Percentiles rank a stretch among this genome's conserved stretches.
phyloP scores from a whole-genome alignment of 192 early-diverging fungal species.

The Dissophora ornata region DNA sequence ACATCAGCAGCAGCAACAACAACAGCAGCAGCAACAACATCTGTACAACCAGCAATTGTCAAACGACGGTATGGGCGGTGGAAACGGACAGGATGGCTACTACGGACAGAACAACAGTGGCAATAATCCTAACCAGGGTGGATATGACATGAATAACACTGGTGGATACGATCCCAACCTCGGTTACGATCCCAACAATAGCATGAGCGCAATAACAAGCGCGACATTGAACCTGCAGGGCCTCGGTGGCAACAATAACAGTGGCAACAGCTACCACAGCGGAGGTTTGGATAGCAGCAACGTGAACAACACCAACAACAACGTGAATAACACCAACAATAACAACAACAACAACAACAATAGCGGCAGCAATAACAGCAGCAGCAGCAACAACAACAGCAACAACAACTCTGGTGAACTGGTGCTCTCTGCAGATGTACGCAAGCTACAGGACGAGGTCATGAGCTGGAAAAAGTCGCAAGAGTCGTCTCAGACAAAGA shows the following conservation, averaged over 20 bases:
- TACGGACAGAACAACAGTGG: no score
- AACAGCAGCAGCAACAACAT: slow-evolving; percentile 3
- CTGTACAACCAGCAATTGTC: slow-evolving; percentile 1
- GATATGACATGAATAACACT: no score
- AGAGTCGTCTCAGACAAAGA: slow-evolving; percentile 33
- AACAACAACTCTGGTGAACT: slow-evolving; percentile 13
- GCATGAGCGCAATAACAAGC: slow-evolving; percentile 1
- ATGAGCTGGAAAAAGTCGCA: slow-evolving; percentile 47
- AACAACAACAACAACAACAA: no score
- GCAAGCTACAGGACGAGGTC: slow-evolving; percentile 47
- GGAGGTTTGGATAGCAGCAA: not conserved
- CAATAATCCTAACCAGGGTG: no score
- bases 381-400: slow-evolving; percentile 1
- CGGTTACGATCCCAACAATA: not conserved
- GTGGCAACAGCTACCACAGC: slow-evolving; percentile 12
- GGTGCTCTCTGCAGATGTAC: slow-evolving; percentile 29
- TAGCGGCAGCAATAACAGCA: slow-evolving; percentile 2
- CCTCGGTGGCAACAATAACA: slow-evolving; percentile 6
- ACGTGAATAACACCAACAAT: not conserved
- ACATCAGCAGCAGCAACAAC: slow-evolving; percentile 2
- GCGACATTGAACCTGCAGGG: not conserved
- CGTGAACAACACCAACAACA: slow-evolving; percentile 1
- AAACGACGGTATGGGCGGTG: not conserved
- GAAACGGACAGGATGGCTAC: not conserved
- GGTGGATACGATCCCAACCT: slow-evolving; percentile 5